A percentile compares a stretch with the other conserved stretches of the same genome.
phyloP scores from a whole-genome alignment of 129 eudicot genomes.

The Lactuca saligna region DNA sequence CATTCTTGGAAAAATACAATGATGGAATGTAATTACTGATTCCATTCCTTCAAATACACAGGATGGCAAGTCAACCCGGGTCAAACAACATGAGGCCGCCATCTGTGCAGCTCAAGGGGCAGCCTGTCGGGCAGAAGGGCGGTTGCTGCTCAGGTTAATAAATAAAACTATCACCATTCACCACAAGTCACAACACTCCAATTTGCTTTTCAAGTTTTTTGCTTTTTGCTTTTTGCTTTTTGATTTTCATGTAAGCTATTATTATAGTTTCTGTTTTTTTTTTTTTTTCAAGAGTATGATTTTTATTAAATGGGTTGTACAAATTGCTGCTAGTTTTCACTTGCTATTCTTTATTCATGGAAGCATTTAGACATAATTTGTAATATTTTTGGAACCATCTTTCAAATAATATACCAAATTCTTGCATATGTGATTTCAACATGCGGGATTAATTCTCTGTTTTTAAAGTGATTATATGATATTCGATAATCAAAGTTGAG shows the following conservation, averaged over 20 bases:
- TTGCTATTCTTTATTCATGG: conserved; percentile 31
- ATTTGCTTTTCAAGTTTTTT: conserved; percentile 11
- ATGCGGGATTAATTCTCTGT: neutral
- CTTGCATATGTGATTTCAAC: neutral
- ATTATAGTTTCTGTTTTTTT: conserved; percentile 36
- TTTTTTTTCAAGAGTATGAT: conserved; percentile 43
- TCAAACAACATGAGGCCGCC: conserved; percentile 60
- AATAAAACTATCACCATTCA: conserved; percentile 9
- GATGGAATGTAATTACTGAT: conserved; percentile 3
- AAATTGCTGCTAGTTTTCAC: conserved; percentile 38
- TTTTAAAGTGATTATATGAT: neutral
- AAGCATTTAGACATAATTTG: conserved; percentile 16
- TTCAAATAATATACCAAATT: conserved; percentile 13
- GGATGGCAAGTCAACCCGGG: conserved; percentile 84
- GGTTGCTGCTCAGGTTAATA: conserved; percentile 71
- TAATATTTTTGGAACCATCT: neutral
- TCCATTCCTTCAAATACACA: conserved; percentile 30
- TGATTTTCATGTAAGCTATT: conserved; percentile 28
- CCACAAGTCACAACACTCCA: conserved; percentile 3
- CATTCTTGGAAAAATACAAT: neutral
- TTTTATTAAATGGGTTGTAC: conserved; percentile 38
- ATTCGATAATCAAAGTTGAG: too few species aligned
- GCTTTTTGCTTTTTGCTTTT: conserved; percentile 14
- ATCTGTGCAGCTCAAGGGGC: conserved; percentile 71
- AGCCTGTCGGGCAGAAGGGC: conserved; percentile 65